These are phyloP conservation scores for Mortierella sp. DNA, from an alignment of 371 early-diverging fungal genomes.

Conservation along the genomic window DNA sequence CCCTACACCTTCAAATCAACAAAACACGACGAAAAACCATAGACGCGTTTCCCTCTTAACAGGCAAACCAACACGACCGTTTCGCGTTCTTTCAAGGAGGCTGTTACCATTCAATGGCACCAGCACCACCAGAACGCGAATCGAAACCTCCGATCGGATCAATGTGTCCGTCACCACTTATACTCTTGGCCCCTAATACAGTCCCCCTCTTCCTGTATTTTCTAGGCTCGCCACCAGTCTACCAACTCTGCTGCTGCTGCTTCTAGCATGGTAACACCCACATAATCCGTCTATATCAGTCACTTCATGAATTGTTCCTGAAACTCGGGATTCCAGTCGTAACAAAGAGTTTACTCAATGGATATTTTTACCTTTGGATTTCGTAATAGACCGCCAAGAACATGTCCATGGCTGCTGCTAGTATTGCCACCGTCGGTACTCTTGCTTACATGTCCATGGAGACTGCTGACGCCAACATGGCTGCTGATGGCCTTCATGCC, in stretches of 20 bases:
- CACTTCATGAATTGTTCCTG: background rate
- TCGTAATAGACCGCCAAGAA: constrained; percentile 53
- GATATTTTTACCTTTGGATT: background rate
- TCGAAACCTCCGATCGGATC: constrained; percentile 9
- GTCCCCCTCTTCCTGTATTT: background rate
- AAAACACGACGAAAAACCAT: background rate
- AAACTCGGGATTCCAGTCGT: background rate
- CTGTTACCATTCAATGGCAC: background rate
- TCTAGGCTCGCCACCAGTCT: constrained; percentile 36
- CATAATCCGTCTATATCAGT: background rate
- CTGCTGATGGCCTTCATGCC: constrained; percentile 94
- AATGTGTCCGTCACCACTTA: background rate
- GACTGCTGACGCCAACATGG: constrained; percentile 76
- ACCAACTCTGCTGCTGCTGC: constrained; percentile 35
- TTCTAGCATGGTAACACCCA: constrained; percentile 32
- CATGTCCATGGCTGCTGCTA: constrained; percentile 68
- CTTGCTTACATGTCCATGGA: constrained; percentile 66
- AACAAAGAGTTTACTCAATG: background rate
- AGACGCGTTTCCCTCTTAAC: background rate
- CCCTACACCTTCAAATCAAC: background rate
- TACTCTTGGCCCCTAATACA: background rate
- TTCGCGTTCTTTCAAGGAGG: background rate
- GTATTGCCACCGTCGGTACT: constrained; percentile 70
- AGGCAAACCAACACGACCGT: background rate
- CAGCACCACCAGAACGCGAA: background rate